Evolutionary conservation across 805 yeast genomes (phyloP).

Genomic region (Hanseniaspora pseudoguilliermondii): DNA sequence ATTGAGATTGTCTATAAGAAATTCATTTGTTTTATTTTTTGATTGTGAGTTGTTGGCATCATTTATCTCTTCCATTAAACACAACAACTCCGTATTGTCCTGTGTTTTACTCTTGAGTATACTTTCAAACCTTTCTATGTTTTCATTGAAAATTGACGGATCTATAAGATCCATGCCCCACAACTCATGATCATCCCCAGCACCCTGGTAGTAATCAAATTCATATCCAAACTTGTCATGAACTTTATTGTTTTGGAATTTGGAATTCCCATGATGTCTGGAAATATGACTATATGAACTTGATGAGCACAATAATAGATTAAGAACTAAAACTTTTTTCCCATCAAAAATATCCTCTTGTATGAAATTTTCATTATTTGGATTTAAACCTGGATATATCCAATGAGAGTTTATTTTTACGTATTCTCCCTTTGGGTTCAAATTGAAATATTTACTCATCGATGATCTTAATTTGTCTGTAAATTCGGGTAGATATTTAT

Average conservation of each 20-base stretch:
- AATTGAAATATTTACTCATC: too few relatives aligned
- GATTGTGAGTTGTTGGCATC: too few relatives aligned
- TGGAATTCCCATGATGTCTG: slow-evolving; percentile 4
- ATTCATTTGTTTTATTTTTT: too few relatives aligned
- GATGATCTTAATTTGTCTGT: not conserved
- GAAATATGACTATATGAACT: slow-evolving; percentile 3
- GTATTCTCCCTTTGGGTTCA: not conserved
- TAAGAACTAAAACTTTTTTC: not conserved
- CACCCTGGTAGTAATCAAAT: slow-evolving; percentile 71
- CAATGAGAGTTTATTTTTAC: not conserved
- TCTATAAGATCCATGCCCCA: slow-evolving; percentile 52
- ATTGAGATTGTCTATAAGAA: not conserved
- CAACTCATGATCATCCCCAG: slow-evolving; percentile 86
- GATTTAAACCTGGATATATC: not conserved
- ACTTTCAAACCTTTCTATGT: slow-evolving; percentile 25
- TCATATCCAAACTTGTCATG: not conserved
- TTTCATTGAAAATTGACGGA: slow-evolving; percentile 47
- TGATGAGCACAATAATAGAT: not conserved
- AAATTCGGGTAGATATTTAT: not conserved
- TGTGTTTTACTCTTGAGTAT: not conserved
- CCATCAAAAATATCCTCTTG: not conserved
- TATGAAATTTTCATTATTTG: not conserved
- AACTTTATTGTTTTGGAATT: not conserved
- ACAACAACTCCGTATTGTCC: not conserved
- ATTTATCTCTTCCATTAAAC: not conserved